A percentile compares a stretch with the other conserved stretches of the same genome.
Evolutionary conservation across 2,329 filamentous ascomycete species (phyloP).

Genomic region (Cladosporium sp.): DNA sequence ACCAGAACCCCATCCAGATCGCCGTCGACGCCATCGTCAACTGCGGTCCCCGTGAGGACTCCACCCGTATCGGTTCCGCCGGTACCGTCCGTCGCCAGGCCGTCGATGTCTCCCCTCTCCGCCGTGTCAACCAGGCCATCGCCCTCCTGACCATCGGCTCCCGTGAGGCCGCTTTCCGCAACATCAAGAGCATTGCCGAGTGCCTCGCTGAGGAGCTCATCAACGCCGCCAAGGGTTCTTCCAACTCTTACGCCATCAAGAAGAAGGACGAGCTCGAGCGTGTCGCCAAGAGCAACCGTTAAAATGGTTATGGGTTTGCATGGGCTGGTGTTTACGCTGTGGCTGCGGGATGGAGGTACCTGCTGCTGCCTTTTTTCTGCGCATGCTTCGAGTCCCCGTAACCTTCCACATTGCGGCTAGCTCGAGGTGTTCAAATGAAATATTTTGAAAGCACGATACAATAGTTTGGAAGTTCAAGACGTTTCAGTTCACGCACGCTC

Average conservation of each 20-base stretch:
- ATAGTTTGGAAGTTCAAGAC: conserved; percentile 18
- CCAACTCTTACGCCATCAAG: conserved; percentile 99
- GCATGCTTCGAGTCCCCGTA: conserved; percentile 19
- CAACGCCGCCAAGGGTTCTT: conserved; percentile 99
- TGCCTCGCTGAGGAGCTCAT: conserved; percentile 99
- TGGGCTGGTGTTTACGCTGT: conserved; percentile 23
- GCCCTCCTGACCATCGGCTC: conserved; percentile 98
- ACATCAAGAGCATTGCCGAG: conserved; percentile 99
- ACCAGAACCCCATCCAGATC: conserved; percentile 99
- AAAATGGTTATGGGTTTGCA: conserved; percentile 53
- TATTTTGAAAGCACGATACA: conserved; percentile 20
- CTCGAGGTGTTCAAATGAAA: conserved; percentile 21
- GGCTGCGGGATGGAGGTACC: conserved; percentile 19
- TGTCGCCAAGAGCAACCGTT: conserved; percentile 99
- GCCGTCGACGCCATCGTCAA: conserved; percentile 99
- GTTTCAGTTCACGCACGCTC: conserved; percentile 16
- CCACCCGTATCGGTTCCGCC: conserved; percentile 97
- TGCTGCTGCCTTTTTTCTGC: conserved; percentile 20
- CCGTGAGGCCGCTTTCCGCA: conserved; percentile 98
- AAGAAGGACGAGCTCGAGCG: conserved; percentile 99
- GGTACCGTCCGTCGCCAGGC: conserved; percentile 99
- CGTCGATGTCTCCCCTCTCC: conserved; percentile 99
- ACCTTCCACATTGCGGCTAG: conserved; percentile 19
- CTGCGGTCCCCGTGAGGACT: conserved; percentile 99
- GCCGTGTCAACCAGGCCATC: conserved; percentile 99